Conservation (phyloP, 129 eudicot genomes). For the Oenanthe sinensis region DNA sequence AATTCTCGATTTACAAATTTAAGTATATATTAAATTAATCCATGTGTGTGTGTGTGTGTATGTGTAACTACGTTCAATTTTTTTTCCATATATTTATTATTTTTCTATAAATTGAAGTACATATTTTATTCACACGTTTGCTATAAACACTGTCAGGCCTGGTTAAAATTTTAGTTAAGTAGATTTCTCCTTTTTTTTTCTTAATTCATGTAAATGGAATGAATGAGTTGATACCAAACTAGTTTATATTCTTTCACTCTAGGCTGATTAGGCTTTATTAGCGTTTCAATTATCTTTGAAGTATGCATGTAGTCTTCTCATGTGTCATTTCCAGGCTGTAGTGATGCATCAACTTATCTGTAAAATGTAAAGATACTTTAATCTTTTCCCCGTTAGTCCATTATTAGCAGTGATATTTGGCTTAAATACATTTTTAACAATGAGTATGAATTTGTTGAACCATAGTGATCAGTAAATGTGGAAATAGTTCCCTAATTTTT, state of each 20-base stretch:
- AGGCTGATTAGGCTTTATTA: no score
- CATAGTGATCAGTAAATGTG: no score
- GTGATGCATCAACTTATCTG: background rate
- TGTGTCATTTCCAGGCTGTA: no score
- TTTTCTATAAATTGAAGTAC: background rate
- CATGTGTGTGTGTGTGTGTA: background rate
- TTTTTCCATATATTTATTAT: no score
- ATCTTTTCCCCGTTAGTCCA: background rate
- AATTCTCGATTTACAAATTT: background rate
- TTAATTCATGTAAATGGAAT: background rate
- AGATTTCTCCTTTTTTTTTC: no score
- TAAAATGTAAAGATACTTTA: background rate
- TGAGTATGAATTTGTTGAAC: no score
- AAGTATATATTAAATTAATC: background rate
- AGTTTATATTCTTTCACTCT: no score
- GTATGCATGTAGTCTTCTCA: no score
- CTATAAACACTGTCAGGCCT: background rate
- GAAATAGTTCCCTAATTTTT: no score
- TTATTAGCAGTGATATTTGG: background rate
- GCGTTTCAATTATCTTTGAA: no score
- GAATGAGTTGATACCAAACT: no score
- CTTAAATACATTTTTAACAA: background rate
- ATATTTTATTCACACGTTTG: background rate
- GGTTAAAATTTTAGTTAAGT: no score
- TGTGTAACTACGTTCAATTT: background rate